Percentiles rank a stretch among this genome's conserved stretches.
Conservation (phyloP, 2,329 filamentous ascomycete species). For the Cladosporium sp. region DNA sequence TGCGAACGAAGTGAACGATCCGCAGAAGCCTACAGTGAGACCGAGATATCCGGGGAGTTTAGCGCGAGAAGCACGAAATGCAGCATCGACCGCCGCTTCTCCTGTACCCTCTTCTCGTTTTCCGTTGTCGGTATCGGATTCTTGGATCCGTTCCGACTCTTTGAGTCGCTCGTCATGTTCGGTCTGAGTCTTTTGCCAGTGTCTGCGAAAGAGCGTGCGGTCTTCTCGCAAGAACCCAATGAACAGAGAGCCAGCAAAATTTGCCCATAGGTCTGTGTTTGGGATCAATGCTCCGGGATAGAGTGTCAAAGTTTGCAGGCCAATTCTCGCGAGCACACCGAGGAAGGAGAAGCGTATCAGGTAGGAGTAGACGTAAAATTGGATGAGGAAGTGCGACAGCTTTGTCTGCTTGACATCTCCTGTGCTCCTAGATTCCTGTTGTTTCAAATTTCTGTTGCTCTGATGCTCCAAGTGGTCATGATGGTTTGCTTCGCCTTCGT, state of each 20-base stretch:
- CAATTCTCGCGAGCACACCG: slow-evolving; percentile 77
- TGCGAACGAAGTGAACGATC: slow-evolving; percentile 84
- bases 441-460: slow-evolving; percentile 6
- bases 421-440: not conserved
- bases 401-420: slow-evolving; percentile 6
- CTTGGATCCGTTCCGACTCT: slow-evolving; percentile 27
- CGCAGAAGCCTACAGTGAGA: slow-evolving; percentile 79
- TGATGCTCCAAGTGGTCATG: slow-evolving; percentile 21
- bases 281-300: slow-evolving; percentile 73
- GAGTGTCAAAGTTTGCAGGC: slow-evolving; percentile 70
- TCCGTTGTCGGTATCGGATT: slow-evolving; percentile 34
- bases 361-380: slow-evolving; percentile 67
- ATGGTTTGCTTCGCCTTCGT: slow-evolving; percentile 13
- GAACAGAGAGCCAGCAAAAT: slow-evolving; percentile 72
- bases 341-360: slow-evolving; percentile 80
- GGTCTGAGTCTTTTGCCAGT: slow-evolving; percentile 54
- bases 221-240: slow-evolving; percentile 84
- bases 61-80: slow-evolving; percentile 59
- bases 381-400: slow-evolving; percentile 7
- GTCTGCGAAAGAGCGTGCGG: slow-evolving; percentile 66
- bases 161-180: slow-evolving; percentile 26
- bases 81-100: slow-evolving; percentile 1
- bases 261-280: slow-evolving; percentile 77
- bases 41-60: slow-evolving; percentile 78
- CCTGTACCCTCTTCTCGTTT: slow-evolving; percentile 29